Percentiles rank a stretch among this genome's conserved stretches.
phyloP scores from a whole-genome alignment of 345 rosid genomes.

The Barbarea vulgaris region DNA sequence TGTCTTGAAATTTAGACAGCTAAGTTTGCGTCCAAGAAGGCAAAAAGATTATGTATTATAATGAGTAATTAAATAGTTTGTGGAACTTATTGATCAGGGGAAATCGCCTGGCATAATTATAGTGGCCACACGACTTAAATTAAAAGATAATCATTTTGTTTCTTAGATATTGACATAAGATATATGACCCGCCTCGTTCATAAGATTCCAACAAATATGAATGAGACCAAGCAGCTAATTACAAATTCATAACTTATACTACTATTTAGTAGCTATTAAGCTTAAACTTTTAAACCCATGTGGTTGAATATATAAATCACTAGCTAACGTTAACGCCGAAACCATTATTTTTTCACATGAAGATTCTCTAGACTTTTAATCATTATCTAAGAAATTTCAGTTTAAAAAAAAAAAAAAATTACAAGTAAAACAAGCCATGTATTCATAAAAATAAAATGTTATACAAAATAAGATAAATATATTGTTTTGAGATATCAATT shows the following conservation, averaged over 20 bases:
- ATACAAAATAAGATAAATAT: not conserved
- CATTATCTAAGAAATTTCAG: not conserved
- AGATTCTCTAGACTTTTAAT: not conserved
- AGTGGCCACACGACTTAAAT: constrained; percentile 35
- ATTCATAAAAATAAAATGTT: not conserved
- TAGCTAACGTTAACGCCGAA: not conserved
- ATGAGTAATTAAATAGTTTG: not conserved
- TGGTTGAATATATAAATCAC: not conserved
- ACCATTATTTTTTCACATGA: not conserved
- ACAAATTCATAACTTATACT: constrained; percentile 5
- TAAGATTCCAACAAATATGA: constrained; percentile 40
- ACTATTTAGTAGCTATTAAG: not conserved
- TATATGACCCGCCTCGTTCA: constrained; percentile 23
- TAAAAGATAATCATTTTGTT: constrained; percentile 31
- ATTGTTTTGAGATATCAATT: not conserved
- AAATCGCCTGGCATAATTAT: constrained; percentile 38
- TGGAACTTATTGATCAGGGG: constrained; percentile 22
- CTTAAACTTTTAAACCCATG: not conserved
- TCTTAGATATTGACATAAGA: constrained; percentile 30
- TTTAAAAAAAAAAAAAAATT: too few species aligned
- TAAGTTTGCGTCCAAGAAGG: constrained; percentile 25
- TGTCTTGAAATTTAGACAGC: constrained; percentile 25
- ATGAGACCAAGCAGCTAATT: constrained; percentile 24
- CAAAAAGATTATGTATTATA: not conserved
- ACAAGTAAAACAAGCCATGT: not conserved